Conservation (phyloP, 441 rosid genomes). For the Biscutella laevigata region DNA sequence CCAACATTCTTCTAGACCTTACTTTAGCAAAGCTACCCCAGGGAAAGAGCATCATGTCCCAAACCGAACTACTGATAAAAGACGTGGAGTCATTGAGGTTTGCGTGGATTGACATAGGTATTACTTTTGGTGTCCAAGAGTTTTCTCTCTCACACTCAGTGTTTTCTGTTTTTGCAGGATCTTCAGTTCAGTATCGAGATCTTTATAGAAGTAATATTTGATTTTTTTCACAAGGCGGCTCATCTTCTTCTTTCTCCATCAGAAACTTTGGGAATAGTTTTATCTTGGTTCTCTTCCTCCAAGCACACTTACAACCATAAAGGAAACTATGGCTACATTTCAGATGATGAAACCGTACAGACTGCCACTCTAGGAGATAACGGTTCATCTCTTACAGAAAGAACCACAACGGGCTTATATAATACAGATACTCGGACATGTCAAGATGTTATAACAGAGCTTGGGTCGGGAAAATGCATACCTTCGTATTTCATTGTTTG, state of each 20-base stretch:
- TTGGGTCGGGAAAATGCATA: too few relatives aligned
- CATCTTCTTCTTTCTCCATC: conserved; percentile 72
- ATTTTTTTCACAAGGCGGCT: conserved; percentile 63
- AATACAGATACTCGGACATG: conserved; percentile 91
- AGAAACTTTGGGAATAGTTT: conserved; percentile 32
- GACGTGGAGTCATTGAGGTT: conserved; percentile 97
- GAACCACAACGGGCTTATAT: conserved; percentile 33
- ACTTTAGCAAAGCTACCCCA: conserved; percentile 33
- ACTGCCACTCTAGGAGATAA: conserved; percentile 49
- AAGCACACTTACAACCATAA: conserved; percentile 7
- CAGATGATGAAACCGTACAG: conserved; percentile 29
- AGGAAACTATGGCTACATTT: conserved; percentile 18
- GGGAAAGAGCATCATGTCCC: conserved; percentile 57
- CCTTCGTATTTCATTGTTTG: too few relatives aligned
- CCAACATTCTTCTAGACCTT: conserved; percentile 25
- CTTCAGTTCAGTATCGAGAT: conserved; percentile 88
- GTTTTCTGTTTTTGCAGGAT: conserved; percentile 41
- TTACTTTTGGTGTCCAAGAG: not conserved
- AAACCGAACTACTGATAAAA: conserved; percentile 66
- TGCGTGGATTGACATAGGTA: conserved; percentile 4
- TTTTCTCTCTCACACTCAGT: not conserved
- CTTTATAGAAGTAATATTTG: conserved; percentile 66
- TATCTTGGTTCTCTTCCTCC: conserved; percentile 45
- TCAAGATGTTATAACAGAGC: conserved; percentile 94
- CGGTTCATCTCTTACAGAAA: conserved; percentile 47